Conservation (phyloP, 2,329 filamentous ascomycete species). For the Pestalotiopsis sp. region DNA sequence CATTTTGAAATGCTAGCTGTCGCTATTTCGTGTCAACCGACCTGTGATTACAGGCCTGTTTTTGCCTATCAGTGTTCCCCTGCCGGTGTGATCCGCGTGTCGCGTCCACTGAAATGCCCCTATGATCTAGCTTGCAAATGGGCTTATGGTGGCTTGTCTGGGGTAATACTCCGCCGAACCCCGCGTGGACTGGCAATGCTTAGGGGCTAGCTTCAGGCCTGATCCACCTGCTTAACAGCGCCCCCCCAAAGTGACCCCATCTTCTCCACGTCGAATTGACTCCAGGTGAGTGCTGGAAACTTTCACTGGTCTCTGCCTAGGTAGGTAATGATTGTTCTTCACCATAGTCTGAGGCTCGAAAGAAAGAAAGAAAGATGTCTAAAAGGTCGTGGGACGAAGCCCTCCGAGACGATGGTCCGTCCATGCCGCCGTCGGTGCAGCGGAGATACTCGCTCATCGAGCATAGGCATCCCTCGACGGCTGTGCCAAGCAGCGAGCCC, state of each 20-base stretch:
- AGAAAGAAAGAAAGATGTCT: conserved; percentile 8
- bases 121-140: background rate
- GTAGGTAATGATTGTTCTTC: background rate
- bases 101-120: background rate
- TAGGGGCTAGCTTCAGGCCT: background rate
- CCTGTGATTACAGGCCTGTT: too few species aligned
- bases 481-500: background rate
- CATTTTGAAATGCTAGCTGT: too few species aligned
- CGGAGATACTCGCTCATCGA: conserved; percentile 1
- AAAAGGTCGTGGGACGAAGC: conserved; percentile 19
- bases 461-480: background rate
- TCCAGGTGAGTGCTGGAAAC: background rate
- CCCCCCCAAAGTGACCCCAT: background rate
- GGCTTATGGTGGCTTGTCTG: background rate
- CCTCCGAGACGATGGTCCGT: background rate
- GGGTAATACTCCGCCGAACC: background rate
- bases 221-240: background rate
- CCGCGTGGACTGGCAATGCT: background rate
- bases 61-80: too few species aligned
- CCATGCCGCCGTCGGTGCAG: background rate
- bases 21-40: too few species aligned
- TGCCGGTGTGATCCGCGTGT: background rate
- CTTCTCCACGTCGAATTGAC: background rate
- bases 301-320: background rate
- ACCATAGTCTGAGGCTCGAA: background rate